phyloP scores from a whole-genome alignment of 352 stramenopile species.

The Elongisporangium anandrum region DNA sequence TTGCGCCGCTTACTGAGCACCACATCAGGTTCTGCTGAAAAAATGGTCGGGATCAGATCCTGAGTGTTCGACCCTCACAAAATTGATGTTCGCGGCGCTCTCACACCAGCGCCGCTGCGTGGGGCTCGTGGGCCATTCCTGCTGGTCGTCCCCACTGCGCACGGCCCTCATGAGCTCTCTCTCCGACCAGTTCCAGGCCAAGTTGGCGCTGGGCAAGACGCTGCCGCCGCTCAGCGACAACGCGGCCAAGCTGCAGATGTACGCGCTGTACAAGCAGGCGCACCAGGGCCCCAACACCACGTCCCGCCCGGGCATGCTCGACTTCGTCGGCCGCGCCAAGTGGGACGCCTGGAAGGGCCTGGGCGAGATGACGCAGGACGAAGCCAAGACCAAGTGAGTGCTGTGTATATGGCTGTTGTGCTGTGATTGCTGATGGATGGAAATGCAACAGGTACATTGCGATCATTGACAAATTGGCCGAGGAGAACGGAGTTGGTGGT shows the following conservation, averaged over 20 bases:
- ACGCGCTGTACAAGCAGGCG: slow-evolving; percentile 83
- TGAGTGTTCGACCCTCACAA: background rate
- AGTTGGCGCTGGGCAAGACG: slow-evolving; percentile 63
- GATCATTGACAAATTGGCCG: slow-evolving; percentile 66
- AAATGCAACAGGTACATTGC: slow-evolving; percentile 43
- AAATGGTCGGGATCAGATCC: background rate
- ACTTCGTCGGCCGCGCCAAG: slow-evolving; percentile 80
- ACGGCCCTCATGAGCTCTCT: slow-evolving; percentile 17
- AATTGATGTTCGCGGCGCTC: background rate
- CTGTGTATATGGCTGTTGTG: background rate
- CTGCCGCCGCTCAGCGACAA: slow-evolving; percentile 72
- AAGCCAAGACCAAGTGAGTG: slow-evolving; percentile 48
- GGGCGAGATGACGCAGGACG: slow-evolving; percentile 57
- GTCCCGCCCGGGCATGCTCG: slow-evolving; percentile 66
- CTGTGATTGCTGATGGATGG: background rate
- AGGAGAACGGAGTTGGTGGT: slow-evolving; percentile 26
- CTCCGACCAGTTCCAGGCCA: slow-evolving; percentile 46
- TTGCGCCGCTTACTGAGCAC: background rate
- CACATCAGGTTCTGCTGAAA: background rate
- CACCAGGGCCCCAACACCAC: slow-evolving; percentile 58
- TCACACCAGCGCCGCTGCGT: background rate
- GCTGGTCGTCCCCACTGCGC: slow-evolving; percentile 4
- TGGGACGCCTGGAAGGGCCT: slow-evolving; percentile 78
- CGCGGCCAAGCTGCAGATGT: slow-evolving; percentile 75
- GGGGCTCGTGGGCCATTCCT: slow-evolving; percentile 6